Evolutionary conservation across 805 yeast genomes (phyloP).

Genomic region (Saccharomycopsis javanensis): DNA sequence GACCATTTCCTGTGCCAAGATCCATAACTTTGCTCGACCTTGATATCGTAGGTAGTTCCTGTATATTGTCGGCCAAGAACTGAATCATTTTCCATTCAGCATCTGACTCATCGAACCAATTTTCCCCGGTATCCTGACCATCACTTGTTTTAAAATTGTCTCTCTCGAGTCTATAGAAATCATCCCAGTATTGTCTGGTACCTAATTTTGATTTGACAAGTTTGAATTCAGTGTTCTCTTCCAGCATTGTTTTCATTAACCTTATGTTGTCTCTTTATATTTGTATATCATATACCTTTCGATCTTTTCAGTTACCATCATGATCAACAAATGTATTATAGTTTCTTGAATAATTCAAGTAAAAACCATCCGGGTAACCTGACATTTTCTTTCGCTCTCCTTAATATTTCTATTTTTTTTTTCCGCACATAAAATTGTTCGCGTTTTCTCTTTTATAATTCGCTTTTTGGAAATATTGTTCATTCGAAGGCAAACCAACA

Average conservation of each 20-base stretch:
- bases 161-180: slow-evolving; percentile 67
- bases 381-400: neutral
- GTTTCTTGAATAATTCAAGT: neutral
- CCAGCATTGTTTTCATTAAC: too few relatives aligned
- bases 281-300: too few relatives aligned
- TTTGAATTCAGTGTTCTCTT: slow-evolving; percentile 20
- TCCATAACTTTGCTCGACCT: slow-evolving; percentile 46
- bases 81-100: slow-evolving; percentile 82
- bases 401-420: neutral
- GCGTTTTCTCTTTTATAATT: neutral
- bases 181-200: slow-evolving; percentile 86
- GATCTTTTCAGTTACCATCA: neutral
- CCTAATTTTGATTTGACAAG: slow-evolving; percentile 78
- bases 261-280: too few relatives aligned
- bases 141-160: slow-evolving; percentile 57
- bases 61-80: slow-evolving; percentile 47
- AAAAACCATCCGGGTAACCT: neutral
- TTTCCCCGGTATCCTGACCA: slow-evolving; percentile 83
- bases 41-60: slow-evolving; percentile 25
- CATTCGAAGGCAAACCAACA: neutral
- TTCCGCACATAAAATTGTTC: neutral
- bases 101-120: slow-evolving; percentile 94
- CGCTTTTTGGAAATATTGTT: neutral
- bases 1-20: slow-evolving; percentile 96
- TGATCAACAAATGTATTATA: neutral